phyloP scores from a whole-genome alignment of 495 filamentous ascomycete genomes.

The Lophiotrema nucula region DNA sequence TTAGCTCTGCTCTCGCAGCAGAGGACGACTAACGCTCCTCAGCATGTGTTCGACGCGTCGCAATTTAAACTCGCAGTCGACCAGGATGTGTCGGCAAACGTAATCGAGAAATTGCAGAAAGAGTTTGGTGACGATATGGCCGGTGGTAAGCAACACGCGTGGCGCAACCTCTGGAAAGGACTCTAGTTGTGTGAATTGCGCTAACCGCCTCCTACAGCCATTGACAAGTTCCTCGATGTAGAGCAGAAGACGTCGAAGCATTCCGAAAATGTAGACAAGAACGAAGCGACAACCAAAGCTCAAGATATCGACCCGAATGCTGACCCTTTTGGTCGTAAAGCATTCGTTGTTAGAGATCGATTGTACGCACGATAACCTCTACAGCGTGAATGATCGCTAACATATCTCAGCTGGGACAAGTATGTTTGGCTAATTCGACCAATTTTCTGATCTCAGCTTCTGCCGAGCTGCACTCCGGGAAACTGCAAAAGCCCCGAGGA shows the following conservation, averaged over 20 bases:
- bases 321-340: conserved; percentile 1
- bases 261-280: neutral
- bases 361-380: neutral
- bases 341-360: neutral
- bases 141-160: neutral
- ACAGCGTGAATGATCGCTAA: neutral
- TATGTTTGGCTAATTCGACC: neutral
- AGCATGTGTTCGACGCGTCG: neutral
- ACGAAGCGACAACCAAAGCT: neutral
- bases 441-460: neutral
- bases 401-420: neutral
- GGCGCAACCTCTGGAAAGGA: neutral
- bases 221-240: neutral
- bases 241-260: neutral
- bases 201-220: neutral
- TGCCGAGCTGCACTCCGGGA: neutral
- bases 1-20: neutral
- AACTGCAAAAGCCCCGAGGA: neutral
- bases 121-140: conserved; percentile 1
- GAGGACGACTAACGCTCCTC: neutral
- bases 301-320: neutral
- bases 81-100: neutral
- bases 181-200: neutral
- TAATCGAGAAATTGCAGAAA: neutral
- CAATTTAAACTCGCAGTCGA: neutral